These are phyloP conservation scores for Cercospora berteroae DNA, from an alignment of 2,329 filamentous ascomycete genomes.

Conservation along the genomic window DNA sequence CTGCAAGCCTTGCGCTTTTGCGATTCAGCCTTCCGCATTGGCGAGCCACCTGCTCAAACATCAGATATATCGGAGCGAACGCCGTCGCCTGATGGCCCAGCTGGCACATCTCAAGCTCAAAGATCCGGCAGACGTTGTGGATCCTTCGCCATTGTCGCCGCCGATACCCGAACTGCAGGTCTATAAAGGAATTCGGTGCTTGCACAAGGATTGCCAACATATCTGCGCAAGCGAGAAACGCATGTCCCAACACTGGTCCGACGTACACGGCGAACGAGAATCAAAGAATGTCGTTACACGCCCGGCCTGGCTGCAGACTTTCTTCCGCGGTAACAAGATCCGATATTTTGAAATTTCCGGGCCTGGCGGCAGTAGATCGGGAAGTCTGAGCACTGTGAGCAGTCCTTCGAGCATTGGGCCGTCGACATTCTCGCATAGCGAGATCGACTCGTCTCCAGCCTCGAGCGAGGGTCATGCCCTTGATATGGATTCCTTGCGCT, in stretches of 20 bases:
- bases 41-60: conserved; percentile 22
- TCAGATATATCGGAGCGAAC: conserved; percentile 22
- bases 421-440: neutral
- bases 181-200: conserved; percentile 17
- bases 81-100: conserved; percentile 15
- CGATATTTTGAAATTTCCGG: conserved; percentile 25
- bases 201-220: conserved; percentile 15
- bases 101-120: conserved; percentile 18
- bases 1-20: conserved; percentile 22
- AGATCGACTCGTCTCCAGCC: neutral
- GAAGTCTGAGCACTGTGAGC: conserved; percentile 3
- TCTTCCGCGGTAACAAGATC: conserved; percentile 26
- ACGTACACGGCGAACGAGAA: conserved; percentile 22
- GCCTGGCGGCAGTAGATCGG: neutral
- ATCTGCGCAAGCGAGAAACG: conserved; percentile 24
- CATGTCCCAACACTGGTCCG: conserved; percentile 24
- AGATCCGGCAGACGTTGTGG: conserved; percentile 13
- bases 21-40: conserved; percentile 20
- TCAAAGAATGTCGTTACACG: conserved; percentile 19
- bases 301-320: conserved; percentile 23
- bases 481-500: conserved; percentile 18
- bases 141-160: conserved; percentile 10
- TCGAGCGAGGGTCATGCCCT: neutral
- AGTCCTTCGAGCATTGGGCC: conserved; percentile 4
- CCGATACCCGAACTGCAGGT: conserved; percentile 19